Conservation (phyloP, 2,329 filamentous ascomycete species). For the Alternaria consortialis region DNA sequence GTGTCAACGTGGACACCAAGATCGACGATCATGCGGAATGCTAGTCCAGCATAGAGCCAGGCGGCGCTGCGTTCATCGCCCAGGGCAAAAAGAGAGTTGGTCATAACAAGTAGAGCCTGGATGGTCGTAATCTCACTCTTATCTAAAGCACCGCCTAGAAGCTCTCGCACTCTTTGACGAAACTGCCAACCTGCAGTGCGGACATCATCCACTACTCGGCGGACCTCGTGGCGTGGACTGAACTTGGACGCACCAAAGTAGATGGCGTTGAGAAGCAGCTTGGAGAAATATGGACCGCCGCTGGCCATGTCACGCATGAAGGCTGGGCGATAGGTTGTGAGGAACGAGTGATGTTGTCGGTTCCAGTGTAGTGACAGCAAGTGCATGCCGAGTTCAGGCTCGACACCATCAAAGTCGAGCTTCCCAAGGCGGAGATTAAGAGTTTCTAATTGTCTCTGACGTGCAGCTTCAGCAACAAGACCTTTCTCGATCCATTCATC, state of each 20-base stretch:
- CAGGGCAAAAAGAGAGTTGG: slow-evolving; percentile 60
- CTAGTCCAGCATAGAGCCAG: slow-evolving; percentile 67
- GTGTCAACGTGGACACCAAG: slow-evolving; percentile 62
- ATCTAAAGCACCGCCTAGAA: slow-evolving; percentile 59
- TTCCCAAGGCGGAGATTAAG: slow-evolving; percentile 57
- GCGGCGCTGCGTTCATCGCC: slow-evolving; percentile 62
- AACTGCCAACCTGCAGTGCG: slow-evolving; percentile 61
- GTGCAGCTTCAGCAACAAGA: slow-evolving; percentile 59
- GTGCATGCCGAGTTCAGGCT: slow-evolving; percentile 62
- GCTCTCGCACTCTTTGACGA: slow-evolving; percentile 56
- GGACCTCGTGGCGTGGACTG: too few relatives aligned
- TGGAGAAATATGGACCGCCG: too few relatives aligned
- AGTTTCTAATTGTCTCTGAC: slow-evolving; percentile 61
- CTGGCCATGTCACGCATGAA: slow-evolving; percentile 42
- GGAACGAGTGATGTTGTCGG: slow-evolving; percentile 60
- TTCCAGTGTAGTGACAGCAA: slow-evolving; percentile 63
- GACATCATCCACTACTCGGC: slow-evolving; percentile 50
- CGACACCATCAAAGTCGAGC: slow-evolving; percentile 65
- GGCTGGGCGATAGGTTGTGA: slow-evolving; percentile 62
- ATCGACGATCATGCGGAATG: slow-evolving; percentile 65
- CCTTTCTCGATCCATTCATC: slow-evolving; percentile 57
- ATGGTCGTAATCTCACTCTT: slow-evolving; percentile 64
- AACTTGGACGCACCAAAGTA: too few relatives aligned
- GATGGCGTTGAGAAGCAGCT: too few relatives aligned
- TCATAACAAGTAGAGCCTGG: slow-evolving; percentile 63